These are phyloP conservation scores for Paramecium tetraurelia DNA, from an alignment of 73 alveolate genomes.

Conservation along the genomic window DNA sequence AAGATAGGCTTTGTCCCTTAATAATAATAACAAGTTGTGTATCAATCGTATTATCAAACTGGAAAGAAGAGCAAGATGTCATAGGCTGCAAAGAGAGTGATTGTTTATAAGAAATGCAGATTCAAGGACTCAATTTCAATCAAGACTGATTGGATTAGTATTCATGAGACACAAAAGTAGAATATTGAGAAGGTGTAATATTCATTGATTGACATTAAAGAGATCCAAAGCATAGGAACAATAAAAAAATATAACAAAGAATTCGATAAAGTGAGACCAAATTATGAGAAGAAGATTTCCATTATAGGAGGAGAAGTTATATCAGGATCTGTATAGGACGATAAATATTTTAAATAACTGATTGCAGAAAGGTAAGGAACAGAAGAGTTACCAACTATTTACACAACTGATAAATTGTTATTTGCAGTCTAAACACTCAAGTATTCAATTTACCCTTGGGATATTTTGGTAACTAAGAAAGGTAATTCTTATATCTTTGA, in stretches of 20 bases:
- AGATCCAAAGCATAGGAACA: not conserved
- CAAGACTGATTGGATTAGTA: conserved; percentile 12
- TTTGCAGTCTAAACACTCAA: conserved; percentile 48
- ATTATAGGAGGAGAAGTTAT: not conserved
- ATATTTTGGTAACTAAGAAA: conserved; percentile 46
- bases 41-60: not conserved
- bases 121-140: conserved; percentile 40
- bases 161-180: conserved; percentile 12
- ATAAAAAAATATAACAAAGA: not conserved
- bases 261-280: conserved; percentile 33
- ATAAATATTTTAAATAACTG: not conserved
- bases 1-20: not conserved
- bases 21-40: not conserved
- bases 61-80: not conserved
- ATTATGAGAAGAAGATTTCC: not conserved
- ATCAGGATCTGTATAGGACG: not conserved
- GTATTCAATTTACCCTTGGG: conserved; percentile 67
- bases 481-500: conserved; percentile 53
- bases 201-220: not conserved
- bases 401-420: conserved; percentile 53
- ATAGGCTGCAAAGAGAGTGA: not conserved
- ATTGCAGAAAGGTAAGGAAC: not conserved
- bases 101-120: not conserved
- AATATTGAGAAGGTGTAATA: not conserved
- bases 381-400: conserved; percentile 23